phyloP scores from a whole-genome alignment of 345 rosid genomes.

The Dipteronia dyeriana region DNA sequence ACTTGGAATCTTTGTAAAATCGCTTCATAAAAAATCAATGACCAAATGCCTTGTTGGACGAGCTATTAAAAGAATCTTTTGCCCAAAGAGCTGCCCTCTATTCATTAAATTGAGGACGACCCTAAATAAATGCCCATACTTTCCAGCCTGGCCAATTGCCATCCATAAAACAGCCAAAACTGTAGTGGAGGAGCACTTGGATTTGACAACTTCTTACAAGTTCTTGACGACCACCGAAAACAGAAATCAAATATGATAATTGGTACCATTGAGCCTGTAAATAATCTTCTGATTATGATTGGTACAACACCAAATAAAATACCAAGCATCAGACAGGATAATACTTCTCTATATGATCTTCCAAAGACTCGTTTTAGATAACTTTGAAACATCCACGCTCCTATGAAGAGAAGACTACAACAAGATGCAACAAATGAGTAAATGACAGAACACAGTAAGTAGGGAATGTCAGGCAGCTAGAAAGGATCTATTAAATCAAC shows the following conservation, averaged over 20 bases:
- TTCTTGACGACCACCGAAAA: too few species aligned
- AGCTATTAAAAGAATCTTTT: background rate
- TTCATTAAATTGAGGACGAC: too few species aligned
- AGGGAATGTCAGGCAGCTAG: background rate
- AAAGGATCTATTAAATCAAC: background rate
- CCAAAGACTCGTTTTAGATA: background rate
- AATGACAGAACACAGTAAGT: background rate
- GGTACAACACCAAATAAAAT: background rate
- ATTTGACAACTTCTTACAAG: background rate
- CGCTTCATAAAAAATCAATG: background rate
- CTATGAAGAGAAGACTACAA: conserved; percentile 3
- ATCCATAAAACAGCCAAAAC: too few species aligned
- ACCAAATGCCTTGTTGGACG: background rate
- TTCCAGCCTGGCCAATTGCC: background rate
- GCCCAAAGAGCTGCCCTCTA: background rate
- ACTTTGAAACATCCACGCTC: background rate
- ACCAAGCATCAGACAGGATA: background rate
- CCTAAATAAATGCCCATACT: background rate
- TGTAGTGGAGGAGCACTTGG: background rate
- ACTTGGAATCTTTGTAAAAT: background rate
- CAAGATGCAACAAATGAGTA: background rate
- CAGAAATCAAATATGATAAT: too few species aligned
- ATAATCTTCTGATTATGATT: too few species aligned
- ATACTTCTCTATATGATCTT: background rate
- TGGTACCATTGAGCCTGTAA: too few species aligned